Base-by-base conservation (phyloP, 192 early-diverging fungal genomes). In the Podila epigama region DNA sequence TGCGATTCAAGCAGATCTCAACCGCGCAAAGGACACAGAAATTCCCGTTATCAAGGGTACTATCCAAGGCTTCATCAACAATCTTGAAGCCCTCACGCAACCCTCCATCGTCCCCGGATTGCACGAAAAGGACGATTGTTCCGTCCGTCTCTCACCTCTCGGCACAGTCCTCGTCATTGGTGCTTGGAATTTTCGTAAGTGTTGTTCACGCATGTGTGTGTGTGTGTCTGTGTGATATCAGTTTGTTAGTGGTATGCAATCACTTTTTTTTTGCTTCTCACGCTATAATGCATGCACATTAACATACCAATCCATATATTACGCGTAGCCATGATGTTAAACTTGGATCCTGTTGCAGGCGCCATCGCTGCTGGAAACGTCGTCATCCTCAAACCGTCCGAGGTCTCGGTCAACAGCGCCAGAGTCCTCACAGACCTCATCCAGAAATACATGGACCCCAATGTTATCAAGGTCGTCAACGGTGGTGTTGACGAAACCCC, bases 321-420 rank as follows among this genome's bases (percentile, higher is more conserved):
- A 54, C 29, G 20, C 20, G 18, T 41, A 77, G 73, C 88, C 31
- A 70, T 84, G 54, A 70, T 82, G 33, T 71, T 91, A 32, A 53
- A 69, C 2, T 27, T 91, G 5, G 69, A 66, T 13, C 90, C 90
- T 2, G 32, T 90, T 7, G 80, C 77, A 2, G 77, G 82, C 16
- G 86, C 87, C 15, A 73, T 91, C 32, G 89, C 90, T 18, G 89
- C 84, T 32, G 90, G 90, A 28, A 89, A 89, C 73, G 72, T 70
- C 16, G 61, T 51, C 8, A n/a, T 80, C 27, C 0, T 80, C 13
- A 68, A 88, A 71, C 88, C 85, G 16, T 86, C 85, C 16, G 90
- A 91, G 70, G 68, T 89, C 5, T 50, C 86, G 8, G 40, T 62
- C 18, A 59, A 83, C 67, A 55, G 81, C 25, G 85, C 83, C 10